Evolutionary conservation across 495 filamentous ascomycete species (phyloP).

Genomic region (Aspergillus affinis): DNA sequence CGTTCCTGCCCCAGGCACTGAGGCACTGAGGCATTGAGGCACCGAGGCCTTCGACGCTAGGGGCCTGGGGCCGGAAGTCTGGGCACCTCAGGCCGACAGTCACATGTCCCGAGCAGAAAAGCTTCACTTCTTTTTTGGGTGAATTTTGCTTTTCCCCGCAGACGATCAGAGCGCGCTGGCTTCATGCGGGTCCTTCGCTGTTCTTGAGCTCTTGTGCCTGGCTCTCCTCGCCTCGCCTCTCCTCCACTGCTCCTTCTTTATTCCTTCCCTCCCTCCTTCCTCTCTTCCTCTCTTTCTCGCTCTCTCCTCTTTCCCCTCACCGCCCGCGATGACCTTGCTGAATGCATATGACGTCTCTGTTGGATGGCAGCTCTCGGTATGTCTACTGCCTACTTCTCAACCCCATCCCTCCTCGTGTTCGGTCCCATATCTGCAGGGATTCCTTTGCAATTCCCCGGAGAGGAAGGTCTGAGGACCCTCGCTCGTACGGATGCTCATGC

Average conservation of each 20-base stretch:
- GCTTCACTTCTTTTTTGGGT: slow-evolving; percentile 17
- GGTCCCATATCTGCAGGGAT: not conserved
- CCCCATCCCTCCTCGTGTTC: slow-evolving; percentile 8
- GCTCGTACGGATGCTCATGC: slow-evolving; percentile 19
- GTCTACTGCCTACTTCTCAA: slow-evolving; percentile 8
- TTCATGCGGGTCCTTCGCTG: not conserved
- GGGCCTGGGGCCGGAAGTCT: no score
- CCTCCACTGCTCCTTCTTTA: not conserved
- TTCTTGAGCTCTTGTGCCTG: slow-evolving; percentile 11
- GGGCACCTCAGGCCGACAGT: slow-evolving; percentile 1
- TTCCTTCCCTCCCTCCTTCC: slow-evolving; percentile 10
- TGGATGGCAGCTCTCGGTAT: slow-evolving; percentile 67
- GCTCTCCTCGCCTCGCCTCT: slow-evolving; percentile 3
- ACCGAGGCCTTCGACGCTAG: no score
- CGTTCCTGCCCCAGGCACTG: no score
- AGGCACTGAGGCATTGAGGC: no score
- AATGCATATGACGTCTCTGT: slow-evolving; percentile 42
- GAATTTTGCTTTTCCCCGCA: slow-evolving; percentile 9
- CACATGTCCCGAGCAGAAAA: slow-evolving; percentile 27
- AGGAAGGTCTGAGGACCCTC: not conserved
- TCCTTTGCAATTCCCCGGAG: not conserved
- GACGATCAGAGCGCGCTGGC: slow-evolving; percentile 2
- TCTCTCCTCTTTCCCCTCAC: slow-evolving; percentile 14
- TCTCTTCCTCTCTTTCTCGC: slow-evolving; percentile 11
- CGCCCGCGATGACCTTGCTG: slow-evolving; percentile 34